Percentiles rank a stretch among this genome's conserved stretches.
Conservation (phyloP, 2,329 filamentous ascomycete genomes). For the Colletotrichum spinosum region DNA sequence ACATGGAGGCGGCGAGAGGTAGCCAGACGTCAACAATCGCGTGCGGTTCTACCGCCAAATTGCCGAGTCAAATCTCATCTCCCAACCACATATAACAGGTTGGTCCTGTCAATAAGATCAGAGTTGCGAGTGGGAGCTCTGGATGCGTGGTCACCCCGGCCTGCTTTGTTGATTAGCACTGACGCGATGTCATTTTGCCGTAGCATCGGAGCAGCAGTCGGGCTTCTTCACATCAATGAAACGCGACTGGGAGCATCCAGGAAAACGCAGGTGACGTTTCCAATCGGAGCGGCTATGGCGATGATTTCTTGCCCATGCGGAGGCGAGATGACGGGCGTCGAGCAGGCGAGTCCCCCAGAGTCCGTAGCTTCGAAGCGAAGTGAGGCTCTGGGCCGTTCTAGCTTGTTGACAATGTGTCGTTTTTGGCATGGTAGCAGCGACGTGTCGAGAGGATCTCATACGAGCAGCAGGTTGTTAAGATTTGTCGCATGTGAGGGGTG, state of each 20-base stretch:
- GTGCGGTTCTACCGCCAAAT: slow-evolving; percentile 1
- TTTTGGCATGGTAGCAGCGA: slow-evolving; percentile 31
- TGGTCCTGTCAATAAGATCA: slow-evolving; percentile 17
- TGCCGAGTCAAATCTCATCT: slow-evolving; percentile 22
- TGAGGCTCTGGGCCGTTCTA: slow-evolving; percentile 31
- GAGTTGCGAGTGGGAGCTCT: slow-evolving; percentile 12
- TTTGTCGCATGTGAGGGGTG: slow-evolving; percentile 32
- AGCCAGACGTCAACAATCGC: not conserved
- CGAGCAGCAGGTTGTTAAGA: slow-evolving; percentile 8
- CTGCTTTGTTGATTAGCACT: slow-evolving; percentile 18
- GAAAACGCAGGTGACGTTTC: slow-evolving; percentile 23
- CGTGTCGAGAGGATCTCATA: slow-evolving; percentile 14
- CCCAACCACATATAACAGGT: slow-evolving; percentile 23
- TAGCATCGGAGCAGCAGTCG: slow-evolving; percentile 8
- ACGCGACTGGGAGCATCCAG: slow-evolving; percentile 19
- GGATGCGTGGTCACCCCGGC: slow-evolving; percentile 21
- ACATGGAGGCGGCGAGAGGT: slow-evolving; percentile 5
- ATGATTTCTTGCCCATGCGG: slow-evolving; percentile 16
- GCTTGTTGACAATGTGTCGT: slow-evolving; percentile 33
- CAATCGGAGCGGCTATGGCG: slow-evolving; percentile 14
- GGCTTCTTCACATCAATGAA: slow-evolving; percentile 7
- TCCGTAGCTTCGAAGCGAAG: slow-evolving; percentile 20
- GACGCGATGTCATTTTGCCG: slow-evolving; percentile 8
- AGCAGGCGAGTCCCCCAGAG: slow-evolving; percentile 8
- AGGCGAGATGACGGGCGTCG: slow-evolving; percentile 26